These are phyloP conservation scores for Puccinia polysora DNA, from an alignment of 1,284 basidiomycete genomes.

Conservation along the genomic window DNA sequence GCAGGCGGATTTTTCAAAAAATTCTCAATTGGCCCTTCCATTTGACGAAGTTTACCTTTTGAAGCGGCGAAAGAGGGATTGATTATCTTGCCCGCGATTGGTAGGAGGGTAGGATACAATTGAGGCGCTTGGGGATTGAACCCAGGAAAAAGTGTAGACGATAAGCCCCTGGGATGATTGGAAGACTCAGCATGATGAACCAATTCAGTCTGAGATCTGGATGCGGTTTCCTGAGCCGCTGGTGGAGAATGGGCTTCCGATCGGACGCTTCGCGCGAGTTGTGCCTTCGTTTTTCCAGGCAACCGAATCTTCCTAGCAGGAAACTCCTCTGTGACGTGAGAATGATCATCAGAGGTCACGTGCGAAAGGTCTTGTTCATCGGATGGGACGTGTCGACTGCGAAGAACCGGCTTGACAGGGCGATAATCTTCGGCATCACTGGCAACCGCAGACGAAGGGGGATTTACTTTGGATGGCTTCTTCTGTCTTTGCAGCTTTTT, in stretches of 20 bases:
- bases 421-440: constrained; percentile 18
- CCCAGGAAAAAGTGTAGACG: not conserved
- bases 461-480: constrained; percentile 11
- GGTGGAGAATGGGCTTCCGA: not conserved
- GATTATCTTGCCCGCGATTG: constrained; percentile 2
- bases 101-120: constrained; percentile 6
- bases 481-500: constrained; percentile 6
- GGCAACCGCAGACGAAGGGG: not conserved
- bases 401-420: not conserved
- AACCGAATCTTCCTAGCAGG: not conserved
- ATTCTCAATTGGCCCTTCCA: no score
- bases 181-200: not conserved
- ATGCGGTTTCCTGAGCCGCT: not conserved
- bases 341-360: not conserved
- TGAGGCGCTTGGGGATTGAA: constrained; percentile 28
- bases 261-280: not conserved
- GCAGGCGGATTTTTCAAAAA: no score
- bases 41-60: not conserved
- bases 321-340: not conserved
- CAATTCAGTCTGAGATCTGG: not conserved
- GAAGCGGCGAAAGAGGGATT: not conserved
- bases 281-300: constrained; percentile 1
- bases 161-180: no score
- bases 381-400: not conserved
- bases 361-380: not conserved